These are phyloP conservation scores for Pilatotrama ljubarskyi DNA, from an alignment of 768 basidiomycete genomes.

Conservation along the genomic window DNA sequence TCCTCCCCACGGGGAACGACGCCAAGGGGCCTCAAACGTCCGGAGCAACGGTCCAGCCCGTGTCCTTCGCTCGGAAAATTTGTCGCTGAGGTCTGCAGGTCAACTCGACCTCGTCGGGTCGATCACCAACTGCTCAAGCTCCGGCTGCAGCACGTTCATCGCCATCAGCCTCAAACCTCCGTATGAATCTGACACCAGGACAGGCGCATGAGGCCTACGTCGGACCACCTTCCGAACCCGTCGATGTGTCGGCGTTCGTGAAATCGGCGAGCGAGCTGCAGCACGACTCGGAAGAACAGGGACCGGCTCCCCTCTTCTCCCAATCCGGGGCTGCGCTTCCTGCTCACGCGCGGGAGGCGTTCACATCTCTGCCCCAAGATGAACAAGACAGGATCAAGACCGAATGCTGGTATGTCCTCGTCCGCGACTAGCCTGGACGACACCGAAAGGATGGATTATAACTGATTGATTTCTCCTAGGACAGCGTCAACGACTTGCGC, in stretches of 20 bases:
- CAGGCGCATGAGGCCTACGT: slow-evolving; percentile 29
- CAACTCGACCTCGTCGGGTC: not conserved
- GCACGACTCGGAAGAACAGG: not conserved
- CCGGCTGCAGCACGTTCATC: not conserved
- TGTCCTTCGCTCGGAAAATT: not conserved
- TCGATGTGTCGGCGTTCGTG: slow-evolving; percentile 33
- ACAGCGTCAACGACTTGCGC: slow-evolving; percentile 56
- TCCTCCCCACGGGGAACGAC: slow-evolving; percentile 18
- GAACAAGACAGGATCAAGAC: slow-evolving; percentile 24
- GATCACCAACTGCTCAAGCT: not conserved
- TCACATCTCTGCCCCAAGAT: slow-evolving; percentile 13
- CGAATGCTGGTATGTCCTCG: slow-evolving; percentile 38
- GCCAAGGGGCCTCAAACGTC: not conserved
- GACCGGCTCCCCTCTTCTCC: slow-evolving; percentile 6
- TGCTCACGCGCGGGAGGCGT: slow-evolving; percentile 4
- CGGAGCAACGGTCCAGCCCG: not conserved
- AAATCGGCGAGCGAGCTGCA: slow-evolving; percentile 15
- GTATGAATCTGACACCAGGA: slow-evolving; percentile 22
- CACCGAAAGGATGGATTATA: not conserved
- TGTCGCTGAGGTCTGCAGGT: slow-evolving; percentile 8
- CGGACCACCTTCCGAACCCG: slow-evolving; percentile 31
- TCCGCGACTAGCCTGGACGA: too few species aligned
- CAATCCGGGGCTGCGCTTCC: slow-evolving; percentile 2
- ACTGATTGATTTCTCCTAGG: not conserved
- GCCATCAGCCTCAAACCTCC: not conserved